phyloP scores from a whole-genome alignment of 768 basidiomycete genomes.

The Coprinopsis marcescibilis region DNA sequence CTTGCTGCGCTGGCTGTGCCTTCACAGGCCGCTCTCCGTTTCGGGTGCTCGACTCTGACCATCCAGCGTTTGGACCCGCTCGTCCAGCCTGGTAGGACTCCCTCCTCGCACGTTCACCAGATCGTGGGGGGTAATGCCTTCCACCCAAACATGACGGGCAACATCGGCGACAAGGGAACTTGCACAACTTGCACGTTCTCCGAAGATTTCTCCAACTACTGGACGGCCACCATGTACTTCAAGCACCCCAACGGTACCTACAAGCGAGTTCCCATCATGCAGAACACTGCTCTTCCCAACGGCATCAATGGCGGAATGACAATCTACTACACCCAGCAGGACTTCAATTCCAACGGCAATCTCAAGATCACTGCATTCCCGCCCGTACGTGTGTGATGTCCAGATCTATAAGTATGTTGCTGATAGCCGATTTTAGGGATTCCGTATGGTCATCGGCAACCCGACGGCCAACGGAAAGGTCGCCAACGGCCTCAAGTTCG shows the following conservation, averaged over 20 bases:
- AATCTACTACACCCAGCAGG: constrained; percentile 8
- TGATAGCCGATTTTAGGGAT: not conserved
- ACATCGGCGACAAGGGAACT: constrained; percentile 7
- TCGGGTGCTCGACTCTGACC: constrained; percentile 9
- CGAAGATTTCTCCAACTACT: constrained; percentile 9
- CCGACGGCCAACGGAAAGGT: constrained; percentile 3
- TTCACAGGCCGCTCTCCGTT: constrained; percentile 8
- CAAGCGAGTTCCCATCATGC: constrained; percentile 9
- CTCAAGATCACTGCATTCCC: constrained; percentile 1
- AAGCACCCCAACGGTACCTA: constrained; percentile 7
- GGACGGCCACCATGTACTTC: constrained; percentile 9
- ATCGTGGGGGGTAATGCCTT: constrained; percentile 9
- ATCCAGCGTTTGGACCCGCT: constrained; percentile 9
- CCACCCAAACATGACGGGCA: constrained; percentile 10
- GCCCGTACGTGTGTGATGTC: not conserved
- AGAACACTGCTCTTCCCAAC: constrained; percentile 6
- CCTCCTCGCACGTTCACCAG: constrained; percentile 9
- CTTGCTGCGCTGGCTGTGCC: constrained; percentile 4
- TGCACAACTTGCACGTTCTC: constrained; percentile 9
- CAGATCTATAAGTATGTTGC: not conserved
- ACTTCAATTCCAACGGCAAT: constrained; percentile 6
- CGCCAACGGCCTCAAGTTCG: constrained; percentile 6
- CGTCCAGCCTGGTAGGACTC: constrained; percentile 6
- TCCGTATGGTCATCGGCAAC: constrained; percentile 10
- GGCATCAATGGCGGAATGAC: constrained; percentile 9